These are phyloP conservation scores for Prunus fruticosa DNA, from an alignment of 306 rosid genomes.

Conservation along the genomic window DNA sequence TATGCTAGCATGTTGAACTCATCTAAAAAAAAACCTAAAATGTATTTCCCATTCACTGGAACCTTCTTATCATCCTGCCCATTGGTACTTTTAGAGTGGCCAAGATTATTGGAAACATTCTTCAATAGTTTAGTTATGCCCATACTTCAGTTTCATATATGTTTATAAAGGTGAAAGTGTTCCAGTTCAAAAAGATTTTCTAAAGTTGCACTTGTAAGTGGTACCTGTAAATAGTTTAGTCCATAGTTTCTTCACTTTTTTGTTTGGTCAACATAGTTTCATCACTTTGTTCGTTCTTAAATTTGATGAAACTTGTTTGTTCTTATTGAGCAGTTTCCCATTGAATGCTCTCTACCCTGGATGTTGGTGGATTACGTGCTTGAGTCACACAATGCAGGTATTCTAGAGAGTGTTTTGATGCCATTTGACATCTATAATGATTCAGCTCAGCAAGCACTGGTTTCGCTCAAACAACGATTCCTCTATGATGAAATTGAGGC, in stretches of 20 bases:
- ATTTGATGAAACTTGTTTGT: constrained; percentile 27
- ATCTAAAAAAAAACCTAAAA: too few species aligned
- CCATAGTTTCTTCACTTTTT: neutral
- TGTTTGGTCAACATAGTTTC: neutral
- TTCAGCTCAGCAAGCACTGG: constrained; percentile 95
- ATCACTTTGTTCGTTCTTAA: neutral
- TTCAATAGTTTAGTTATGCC: neutral
- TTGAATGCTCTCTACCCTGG: constrained; percentile 99
- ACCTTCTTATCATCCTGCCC: neutral
- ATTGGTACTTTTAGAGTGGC: neutral
- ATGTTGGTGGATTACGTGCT: constrained; percentile 93
- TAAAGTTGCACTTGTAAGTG: neutral
- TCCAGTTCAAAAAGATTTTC: neutral
- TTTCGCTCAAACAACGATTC: constrained; percentile 85
- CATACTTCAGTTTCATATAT: neutral
- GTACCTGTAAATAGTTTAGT: neutral
- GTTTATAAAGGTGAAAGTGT: neutral
- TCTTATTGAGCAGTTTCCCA: constrained; percentile 65
- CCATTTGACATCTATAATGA: constrained; percentile 95
- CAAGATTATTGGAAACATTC: neutral
- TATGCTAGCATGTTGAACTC: neutral
- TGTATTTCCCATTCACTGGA: too few species aligned
- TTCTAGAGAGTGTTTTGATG: constrained; percentile 85
- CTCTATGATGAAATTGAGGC: constrained; percentile 99
- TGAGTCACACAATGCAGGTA: constrained; percentile 84